Evolutionary conservation across 2,329 filamentous ascomycete genomes (phyloP).

Genomic region (Achaetomium macrosporum): DNA sequence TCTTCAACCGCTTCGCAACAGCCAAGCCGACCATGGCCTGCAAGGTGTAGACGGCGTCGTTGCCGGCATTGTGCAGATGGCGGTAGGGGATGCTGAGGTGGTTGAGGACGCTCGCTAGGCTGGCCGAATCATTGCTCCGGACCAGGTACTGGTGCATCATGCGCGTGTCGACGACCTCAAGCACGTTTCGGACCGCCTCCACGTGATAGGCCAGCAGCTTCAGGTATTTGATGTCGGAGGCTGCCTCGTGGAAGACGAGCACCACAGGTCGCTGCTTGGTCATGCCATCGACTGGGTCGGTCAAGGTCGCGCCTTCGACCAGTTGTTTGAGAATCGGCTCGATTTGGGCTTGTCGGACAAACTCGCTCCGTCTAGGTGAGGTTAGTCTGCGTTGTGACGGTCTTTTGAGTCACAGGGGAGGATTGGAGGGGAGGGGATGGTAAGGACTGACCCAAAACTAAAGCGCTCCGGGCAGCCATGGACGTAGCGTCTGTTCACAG

Average conservation of each 20-base stretch:
- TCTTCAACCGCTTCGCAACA: slow-evolving; percentile 30
- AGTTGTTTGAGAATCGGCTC: slow-evolving; percentile 12
- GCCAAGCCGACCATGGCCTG: slow-evolving; percentile 64
- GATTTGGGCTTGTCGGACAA: slow-evolving; percentile 9
- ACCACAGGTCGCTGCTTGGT: slow-evolving; percentile 46
- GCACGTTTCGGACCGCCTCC: slow-evolving; percentile 43
- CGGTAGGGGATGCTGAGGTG: slow-evolving; percentile 57
- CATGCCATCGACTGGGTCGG: slow-evolving; percentile 9
- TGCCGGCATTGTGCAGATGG: slow-evolving; percentile 80
- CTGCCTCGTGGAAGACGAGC: slow-evolving; percentile 71
- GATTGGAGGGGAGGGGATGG: not conserved
- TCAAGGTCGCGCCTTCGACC: slow-evolving; percentile 13
- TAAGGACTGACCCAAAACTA: slow-evolving; percentile 59
- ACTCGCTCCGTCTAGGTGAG: slow-evolving; percentile 15
- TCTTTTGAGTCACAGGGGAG: slow-evolving; percentile 4
- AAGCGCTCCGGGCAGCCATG: slow-evolving; percentile 68
- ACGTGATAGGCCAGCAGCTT: slow-evolving; percentile 55
- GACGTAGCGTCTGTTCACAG: slow-evolving; percentile 64
- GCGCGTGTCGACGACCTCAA: slow-evolving; percentile 68
- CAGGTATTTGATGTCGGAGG: slow-evolving; percentile 64
- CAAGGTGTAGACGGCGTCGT: slow-evolving; percentile 77
- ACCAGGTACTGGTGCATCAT: slow-evolving; percentile 61
- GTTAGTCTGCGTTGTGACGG: not conserved
- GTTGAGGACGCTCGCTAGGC: slow-evolving; percentile 55
- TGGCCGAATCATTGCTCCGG: slow-evolving; percentile 45